These are phyloP conservation scores for Tulasnella sp. DNA, from an alignment of 768 basidiomycete species.

Conservation along the genomic window DNA sequence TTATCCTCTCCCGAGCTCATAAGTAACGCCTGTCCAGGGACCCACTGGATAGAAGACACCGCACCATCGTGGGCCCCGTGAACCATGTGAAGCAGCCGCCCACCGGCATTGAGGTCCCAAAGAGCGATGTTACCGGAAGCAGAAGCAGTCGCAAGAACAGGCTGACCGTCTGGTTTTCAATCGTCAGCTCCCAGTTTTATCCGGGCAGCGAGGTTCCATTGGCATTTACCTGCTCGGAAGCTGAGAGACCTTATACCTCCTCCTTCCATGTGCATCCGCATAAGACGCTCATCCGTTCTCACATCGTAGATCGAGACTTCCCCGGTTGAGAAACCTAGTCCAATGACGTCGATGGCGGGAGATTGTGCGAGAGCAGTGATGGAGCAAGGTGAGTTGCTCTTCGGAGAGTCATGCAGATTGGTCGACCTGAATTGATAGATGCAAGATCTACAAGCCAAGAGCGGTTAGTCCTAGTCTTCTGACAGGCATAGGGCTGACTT, in stretches of 20 bases:
- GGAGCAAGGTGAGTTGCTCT: conserved; percentile 29
- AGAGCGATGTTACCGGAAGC: conserved; percentile 80
- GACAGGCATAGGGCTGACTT: conserved; percentile 20
- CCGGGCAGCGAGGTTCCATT: background rate
- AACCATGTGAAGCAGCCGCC: conserved; percentile 71
- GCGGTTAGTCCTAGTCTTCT: background rate
- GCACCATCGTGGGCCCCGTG: conserved; percentile 83
- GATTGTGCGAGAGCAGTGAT: conserved; percentile 80
- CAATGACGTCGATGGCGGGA: conserved; percentile 92
- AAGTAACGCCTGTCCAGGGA: conserved; percentile 83
- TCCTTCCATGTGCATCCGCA: conserved; percentile 86
- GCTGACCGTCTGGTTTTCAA: conserved; percentile 58
- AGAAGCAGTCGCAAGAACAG: conserved; percentile 78
- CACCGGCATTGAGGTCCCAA: conserved; percentile 83
- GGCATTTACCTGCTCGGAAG: conserved; percentile 67
- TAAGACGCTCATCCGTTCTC: conserved; percentile 76
- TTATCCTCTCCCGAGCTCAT: conserved; percentile 90
- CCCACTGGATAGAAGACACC: conserved; percentile 77
- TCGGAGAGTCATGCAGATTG: conserved; percentile 36
- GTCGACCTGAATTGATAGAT: conserved; percentile 66
- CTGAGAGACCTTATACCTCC: conserved; percentile 63
- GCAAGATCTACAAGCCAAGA: conserved; percentile 45
- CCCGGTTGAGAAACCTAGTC: conserved; percentile 82
- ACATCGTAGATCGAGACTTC: conserved; percentile 84
- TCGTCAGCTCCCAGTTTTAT: background rate